A percentile compares a stretch with the other conserved stretches of the same genome.
Conservation (phyloP, 306 rosid genomes). For the Sechiopsis laciniata region DNA sequence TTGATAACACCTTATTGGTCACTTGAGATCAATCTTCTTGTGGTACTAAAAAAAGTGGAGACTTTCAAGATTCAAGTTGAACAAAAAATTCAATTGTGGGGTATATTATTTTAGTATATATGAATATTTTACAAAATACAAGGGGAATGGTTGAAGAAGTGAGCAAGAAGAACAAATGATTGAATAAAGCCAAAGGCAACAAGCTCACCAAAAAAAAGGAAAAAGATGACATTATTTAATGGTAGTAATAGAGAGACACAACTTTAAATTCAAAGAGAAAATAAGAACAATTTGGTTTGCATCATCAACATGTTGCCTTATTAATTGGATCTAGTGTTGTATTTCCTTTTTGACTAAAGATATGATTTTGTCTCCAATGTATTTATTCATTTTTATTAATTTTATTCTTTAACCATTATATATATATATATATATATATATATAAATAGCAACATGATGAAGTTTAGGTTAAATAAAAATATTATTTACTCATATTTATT, state of each 20-base stretch:
- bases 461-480: too few species aligned
- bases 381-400: background rate
- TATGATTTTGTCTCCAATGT: background rate
- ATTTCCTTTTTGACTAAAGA: background rate
- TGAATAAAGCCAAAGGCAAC: constrained; percentile 4
- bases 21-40: background rate
- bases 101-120: background rate
- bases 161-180: background rate
- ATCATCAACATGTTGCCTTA: constrained; percentile 5
- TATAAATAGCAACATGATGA: too few species aligned
- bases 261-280: constrained; percentile 9
- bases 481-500: too few species aligned
- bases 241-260: constrained; percentile 2
- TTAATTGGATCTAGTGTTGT: background rate
- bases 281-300: constrained; percentile 16
- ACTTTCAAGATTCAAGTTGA: background rate
- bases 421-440: too few species aligned
- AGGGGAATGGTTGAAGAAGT: constrained; percentile 16
- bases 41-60: background rate
- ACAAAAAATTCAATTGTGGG: background rate
- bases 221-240: background rate
- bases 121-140: background rate
- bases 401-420: background rate
- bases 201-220: constrained; percentile 7
- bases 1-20: background rate